phyloP scores from a whole-genome alignment of 495 filamentous ascomycete genomes.

The Durotheca rogersii region DNA sequence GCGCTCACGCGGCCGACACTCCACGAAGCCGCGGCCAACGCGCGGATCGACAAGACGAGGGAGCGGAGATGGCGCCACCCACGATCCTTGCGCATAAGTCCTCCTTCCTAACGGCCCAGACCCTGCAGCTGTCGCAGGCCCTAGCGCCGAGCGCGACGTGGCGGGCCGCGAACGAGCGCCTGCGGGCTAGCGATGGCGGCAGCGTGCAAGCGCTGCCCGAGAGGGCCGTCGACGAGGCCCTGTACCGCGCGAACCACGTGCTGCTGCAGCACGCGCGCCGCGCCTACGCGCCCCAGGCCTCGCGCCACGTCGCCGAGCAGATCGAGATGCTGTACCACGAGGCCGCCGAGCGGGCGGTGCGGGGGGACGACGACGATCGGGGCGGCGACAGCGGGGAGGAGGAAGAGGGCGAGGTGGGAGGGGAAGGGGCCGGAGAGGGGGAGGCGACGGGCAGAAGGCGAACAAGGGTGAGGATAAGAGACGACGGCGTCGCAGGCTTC shows the following conservation, averaged over 20 bases:
- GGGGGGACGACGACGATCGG: constrained; percentile 27
- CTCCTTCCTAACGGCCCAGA: constrained; percentile 61
- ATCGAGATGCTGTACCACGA: constrained; percentile 72
- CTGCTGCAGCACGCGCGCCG: constrained; percentile 69
- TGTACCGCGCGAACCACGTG: constrained; percentile 61
- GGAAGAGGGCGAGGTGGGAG: constrained; percentile 45
- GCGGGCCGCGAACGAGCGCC: constrained; percentile 48
- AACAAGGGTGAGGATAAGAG: constrained; percentile 23
- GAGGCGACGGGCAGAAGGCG: constrained; percentile 30
- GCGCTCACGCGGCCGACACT: too few relatives aligned
- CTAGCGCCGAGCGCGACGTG: constrained; percentile 60
- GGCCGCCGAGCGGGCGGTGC: constrained; percentile 40
- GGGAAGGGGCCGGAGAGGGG: constrained; percentile 41
- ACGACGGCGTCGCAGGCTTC: too few relatives aligned
- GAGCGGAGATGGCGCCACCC: constrained; percentile 37
- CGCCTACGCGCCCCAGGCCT: constrained; percentile 72
- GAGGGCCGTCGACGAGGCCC: constrained; percentile 47
- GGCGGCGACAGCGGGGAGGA: constrained; percentile 45
- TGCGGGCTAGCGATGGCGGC: constrained; percentile 33
- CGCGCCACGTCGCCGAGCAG: constrained; percentile 79
- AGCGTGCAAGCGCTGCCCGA: constrained; percentile 58
- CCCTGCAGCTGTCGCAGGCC: constrained; percentile 59
- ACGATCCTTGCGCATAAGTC: constrained; percentile 65
- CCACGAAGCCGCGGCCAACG: too few relatives aligned
- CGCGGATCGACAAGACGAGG: too few relatives aligned